phyloP scores from a whole-genome alignment of 2,329 filamentous ascomycete species.

The Allantophomopsis lycopodina region DNA sequence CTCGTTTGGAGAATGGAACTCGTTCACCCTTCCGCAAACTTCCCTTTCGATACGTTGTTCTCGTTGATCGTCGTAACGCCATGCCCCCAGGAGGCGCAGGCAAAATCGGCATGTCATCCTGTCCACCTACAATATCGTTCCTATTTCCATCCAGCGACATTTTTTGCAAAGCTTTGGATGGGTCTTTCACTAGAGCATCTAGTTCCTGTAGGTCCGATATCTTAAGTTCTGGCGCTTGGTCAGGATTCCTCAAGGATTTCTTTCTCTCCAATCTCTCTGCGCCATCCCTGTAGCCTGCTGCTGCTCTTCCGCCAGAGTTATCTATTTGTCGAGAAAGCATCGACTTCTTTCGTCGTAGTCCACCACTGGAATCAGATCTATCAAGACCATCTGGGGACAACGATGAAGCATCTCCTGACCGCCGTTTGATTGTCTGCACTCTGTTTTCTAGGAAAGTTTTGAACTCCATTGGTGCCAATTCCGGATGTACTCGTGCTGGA shows the following conservation, averaged over 20 bases:
- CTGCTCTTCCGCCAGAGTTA: slow-evolving; percentile 42
- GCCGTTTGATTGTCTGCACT: slow-evolving; percentile 76
- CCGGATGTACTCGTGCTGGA: slow-evolving; percentile 83
- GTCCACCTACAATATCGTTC: slow-evolving; percentile 10
- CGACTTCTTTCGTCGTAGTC: slow-evolving; percentile 76
- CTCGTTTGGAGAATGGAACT: slow-evolving; percentile 60
- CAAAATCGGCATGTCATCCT: slow-evolving; percentile 76
- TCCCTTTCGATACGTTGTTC: slow-evolving; percentile 80
- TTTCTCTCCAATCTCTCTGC: slow-evolving; percentile 68
- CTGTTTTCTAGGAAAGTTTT: slow-evolving; percentile 92
- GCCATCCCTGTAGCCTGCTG: slow-evolving; percentile 64
- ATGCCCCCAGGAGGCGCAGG: slow-evolving; percentile 61
- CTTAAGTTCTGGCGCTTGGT: slow-evolving; percentile 40
- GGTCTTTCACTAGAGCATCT: slow-evolving; percentile 73
- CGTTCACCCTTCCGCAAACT: slow-evolving; percentile 72
- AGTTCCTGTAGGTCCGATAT: slow-evolving; percentile 47
- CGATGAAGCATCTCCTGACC: slow-evolving; percentile 62
- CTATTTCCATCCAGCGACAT: slow-evolving; percentile 30
- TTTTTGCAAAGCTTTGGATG: slow-evolving; percentile 55
- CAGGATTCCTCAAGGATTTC: slow-evolving; percentile 38
- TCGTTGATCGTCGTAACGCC: slow-evolving; percentile 76
- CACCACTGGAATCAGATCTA: slow-evolving; percentile 34
- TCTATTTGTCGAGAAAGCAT: slow-evolving; percentile 92
- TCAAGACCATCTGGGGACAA: slow-evolving; percentile 39
- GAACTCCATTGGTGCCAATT: slow-evolving; percentile 90